A percentile compares a stretch with the other conserved stretches of the same genome.
phyloP scores from a whole-genome alignment of 2,329 filamentous ascomycete genomes.

The Paecilomyces dactylethromorphus region DNA sequence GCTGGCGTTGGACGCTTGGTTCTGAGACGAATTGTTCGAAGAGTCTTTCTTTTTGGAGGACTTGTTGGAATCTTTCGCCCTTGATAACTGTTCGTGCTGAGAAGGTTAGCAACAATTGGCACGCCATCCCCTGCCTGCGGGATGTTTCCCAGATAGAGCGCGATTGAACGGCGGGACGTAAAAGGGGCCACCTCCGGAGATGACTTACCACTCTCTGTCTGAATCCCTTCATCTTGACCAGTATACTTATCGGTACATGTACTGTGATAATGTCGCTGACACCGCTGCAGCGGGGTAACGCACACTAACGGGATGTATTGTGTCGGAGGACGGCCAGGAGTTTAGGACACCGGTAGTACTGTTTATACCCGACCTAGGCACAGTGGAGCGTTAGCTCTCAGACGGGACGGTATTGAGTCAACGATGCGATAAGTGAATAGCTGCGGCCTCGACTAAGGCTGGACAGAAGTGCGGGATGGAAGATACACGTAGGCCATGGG shows the following conservation, averaged over 20 bases:
- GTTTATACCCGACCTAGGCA: constrained; percentile 22
- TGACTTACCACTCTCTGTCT: constrained; percentile 89
- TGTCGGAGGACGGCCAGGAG: constrained; percentile 12
- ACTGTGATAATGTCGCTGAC: constrained; percentile 23
- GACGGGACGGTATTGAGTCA: not conserved
- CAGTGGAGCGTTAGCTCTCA: not conserved
- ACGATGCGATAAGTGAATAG: not conserved
- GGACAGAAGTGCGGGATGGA: not conserved
- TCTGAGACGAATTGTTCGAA: constrained; percentile 72
- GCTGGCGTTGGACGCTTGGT: constrained; percentile 46
- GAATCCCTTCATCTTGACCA: constrained; percentile 85
- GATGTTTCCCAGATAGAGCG: constrained; percentile 2
- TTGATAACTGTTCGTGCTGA: constrained; percentile 77
- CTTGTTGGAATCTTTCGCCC: constrained; percentile 81
- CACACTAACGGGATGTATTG: constrained; percentile 27
- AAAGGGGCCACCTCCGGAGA: constrained; percentile 3
- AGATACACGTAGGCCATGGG: not conserved
- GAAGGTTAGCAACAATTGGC: constrained; percentile 39
- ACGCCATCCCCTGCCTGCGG: not conserved
- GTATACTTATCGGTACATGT: constrained; percentile 27
- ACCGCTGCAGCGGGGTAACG: constrained; percentile 28
- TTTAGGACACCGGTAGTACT: constrained; percentile 19
- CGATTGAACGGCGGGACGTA: constrained; percentile 7
- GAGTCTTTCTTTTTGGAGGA: constrained; percentile 61
- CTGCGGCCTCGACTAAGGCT: not conserved